These are phyloP conservation scores for Nakaseomyces delphensis DNA, from an alignment of 1,139 yeast genomes.

Conservation along the genomic window DNA sequence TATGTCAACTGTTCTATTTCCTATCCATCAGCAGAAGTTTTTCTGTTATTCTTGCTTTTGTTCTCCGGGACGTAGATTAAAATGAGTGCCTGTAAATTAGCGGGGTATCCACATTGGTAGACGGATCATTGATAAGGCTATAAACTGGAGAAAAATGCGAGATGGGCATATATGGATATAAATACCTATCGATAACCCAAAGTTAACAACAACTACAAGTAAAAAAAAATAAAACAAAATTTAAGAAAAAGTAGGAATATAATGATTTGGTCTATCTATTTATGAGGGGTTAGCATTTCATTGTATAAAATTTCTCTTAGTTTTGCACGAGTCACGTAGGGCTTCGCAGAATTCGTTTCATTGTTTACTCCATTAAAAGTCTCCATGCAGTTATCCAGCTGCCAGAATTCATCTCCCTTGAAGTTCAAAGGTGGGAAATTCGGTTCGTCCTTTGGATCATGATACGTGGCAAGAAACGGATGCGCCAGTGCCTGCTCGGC, in stretches of 20 bases:
- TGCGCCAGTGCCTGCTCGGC: constrained; percentile 59
- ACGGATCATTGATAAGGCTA: no score
- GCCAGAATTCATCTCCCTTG: constrained; percentile 50
- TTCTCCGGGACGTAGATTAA: no score
- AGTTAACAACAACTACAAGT: not conserved
- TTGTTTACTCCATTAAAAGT: constrained; percentile 35
- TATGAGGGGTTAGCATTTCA: constrained; percentile 40
- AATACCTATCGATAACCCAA: no score
- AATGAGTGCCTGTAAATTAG: no score
- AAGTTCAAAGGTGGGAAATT: constrained; percentile 41
- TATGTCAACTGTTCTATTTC: no score
- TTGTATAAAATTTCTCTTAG: constrained; percentile 47
- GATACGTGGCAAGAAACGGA: constrained; percentile 57
- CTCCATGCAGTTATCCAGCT: constrained; percentile 41
- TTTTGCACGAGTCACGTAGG: constrained; percentile 20
- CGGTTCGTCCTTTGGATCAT: constrained; percentile 69
- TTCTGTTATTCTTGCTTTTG: no score
- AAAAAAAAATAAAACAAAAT: not conserved
- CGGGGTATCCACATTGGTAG: no score
- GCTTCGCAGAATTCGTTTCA: constrained; percentile 12
- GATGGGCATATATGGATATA: no score
- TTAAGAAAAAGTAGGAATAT: not conserved
- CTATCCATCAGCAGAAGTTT: no score
- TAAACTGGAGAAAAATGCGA: no score
- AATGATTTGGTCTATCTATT: not conserved